Percentiles rank a stretch among this genome's conserved stretches.
Evolutionary conservation across 2,329 filamentous ascomycete genomes (phyloP).

Genomic region (Ilyonectria sp.): DNA sequence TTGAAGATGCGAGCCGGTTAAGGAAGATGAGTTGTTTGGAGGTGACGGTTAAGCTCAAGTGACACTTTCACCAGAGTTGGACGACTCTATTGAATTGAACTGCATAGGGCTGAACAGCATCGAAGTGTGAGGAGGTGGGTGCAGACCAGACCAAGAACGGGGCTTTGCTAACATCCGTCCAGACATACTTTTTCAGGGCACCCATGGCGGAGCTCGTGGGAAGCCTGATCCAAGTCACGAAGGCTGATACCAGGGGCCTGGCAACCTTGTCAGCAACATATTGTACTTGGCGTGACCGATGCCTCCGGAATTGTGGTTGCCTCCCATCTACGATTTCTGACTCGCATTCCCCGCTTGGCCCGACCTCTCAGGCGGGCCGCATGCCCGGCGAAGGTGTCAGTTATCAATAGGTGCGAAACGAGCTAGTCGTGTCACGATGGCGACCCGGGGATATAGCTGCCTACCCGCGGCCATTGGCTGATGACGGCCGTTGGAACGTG

Average conservation of each 20-base stretch:
- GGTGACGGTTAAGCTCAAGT: constrained; percentile 63
- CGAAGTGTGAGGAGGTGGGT: not conserved
- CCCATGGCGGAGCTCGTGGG: constrained; percentile 2
- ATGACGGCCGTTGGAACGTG: constrained; percentile 5
- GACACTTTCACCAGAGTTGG: constrained; percentile 38
- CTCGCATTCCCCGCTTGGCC: not conserved
- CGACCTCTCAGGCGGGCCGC: not conserved
- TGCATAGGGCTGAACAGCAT: constrained; percentile 6
- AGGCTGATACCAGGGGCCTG: not conserved
- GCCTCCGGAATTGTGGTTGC: not conserved
- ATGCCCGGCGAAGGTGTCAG: not conserved
- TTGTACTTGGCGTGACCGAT: not conserved
- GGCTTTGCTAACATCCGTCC: constrained; percentile 14
- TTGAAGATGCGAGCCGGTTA: constrained; percentile 58
- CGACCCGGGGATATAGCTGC: not conserved
- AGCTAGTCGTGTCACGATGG: not conserved
- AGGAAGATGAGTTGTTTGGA: constrained; percentile 68
- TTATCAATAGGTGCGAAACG: not conserved
- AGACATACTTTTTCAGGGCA: not conserved
- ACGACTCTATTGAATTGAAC: not conserved
- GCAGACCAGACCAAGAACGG: not conserved
- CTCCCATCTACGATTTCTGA: not conserved
- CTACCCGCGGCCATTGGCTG: not conserved
- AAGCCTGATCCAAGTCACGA: not conserved
- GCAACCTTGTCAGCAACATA: constrained; percentile 7